A percentile compares a stretch with the other conserved stretches of the same genome.
Conservation (phyloP, 352 stramenopile species). For the Phytophthora europaea region DNA sequence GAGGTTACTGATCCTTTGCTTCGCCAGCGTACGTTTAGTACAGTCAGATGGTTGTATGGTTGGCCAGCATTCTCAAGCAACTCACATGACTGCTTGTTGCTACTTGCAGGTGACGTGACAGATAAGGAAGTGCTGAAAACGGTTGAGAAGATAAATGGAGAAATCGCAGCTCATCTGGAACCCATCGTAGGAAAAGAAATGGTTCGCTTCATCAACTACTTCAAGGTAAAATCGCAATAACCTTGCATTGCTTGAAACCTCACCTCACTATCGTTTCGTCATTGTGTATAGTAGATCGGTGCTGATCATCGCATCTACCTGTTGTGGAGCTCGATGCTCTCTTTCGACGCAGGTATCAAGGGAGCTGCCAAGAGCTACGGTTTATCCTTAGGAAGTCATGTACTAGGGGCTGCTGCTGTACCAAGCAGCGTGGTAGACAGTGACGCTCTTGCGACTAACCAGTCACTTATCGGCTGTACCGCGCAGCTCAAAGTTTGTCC, state of each 20-base stretch:
- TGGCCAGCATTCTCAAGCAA: not conserved
- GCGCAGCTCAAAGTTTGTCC: conserved; percentile 54
- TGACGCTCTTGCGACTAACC: conserved; percentile 11
- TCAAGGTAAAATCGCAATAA: conserved; percentile 60
- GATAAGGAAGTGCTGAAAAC: conserved; percentile 53
- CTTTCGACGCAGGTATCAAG: conserved; percentile 57
- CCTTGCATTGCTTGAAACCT: not conserved
- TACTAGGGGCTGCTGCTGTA: conserved; percentile 6
- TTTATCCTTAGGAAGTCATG: conserved; percentile 43
- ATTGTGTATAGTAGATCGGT: conserved; percentile 46
- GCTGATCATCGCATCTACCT: conserved; percentile 73
- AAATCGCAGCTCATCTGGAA: conserved; percentile 67
- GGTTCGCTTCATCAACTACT: conserved; percentile 65
- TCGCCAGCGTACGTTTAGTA: conserved; percentile 44
- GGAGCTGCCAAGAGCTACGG: conserved; percentile 57
- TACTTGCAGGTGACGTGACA: conserved; percentile 53
- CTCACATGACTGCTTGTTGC: not conserved
- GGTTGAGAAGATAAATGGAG: conserved; percentile 67
- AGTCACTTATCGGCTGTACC: conserved; percentile 34
- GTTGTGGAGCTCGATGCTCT: conserved; percentile 77
- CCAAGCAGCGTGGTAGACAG: not conserved
- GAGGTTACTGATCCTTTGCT: conserved; percentile 57
- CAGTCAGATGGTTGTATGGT: not conserved
- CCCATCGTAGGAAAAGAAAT: conserved; percentile 75
- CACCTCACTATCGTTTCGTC: conserved; percentile 9